Evolutionary conservation across 2,329 filamentous ascomycete genomes (phyloP), one percentile per base, ranked within the genome.

Genomic region (Phyllosticta capitalensis): DNA sequence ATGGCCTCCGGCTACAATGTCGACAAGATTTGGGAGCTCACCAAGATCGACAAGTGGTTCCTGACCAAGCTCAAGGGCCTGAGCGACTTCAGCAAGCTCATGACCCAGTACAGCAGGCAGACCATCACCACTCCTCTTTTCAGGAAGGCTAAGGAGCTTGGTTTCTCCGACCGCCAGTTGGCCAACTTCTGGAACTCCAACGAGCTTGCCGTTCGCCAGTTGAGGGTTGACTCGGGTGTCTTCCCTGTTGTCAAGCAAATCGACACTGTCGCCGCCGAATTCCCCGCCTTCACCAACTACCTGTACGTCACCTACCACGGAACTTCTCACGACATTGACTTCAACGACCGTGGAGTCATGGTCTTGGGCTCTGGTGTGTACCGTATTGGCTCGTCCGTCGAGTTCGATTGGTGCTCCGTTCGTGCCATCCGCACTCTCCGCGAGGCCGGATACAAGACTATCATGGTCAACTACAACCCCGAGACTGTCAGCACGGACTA

Each of bases 1-100:
- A 97, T 99, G 92, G 85, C 92, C 71, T 80, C 87, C 60, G 94
- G 92, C 30, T 99, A 97, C 77, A 87, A 85, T 3, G 92, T 97
- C 38, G 89, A 97, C 70, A 94, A 95, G 77, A 96, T 99, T 71
- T 96, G 92, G 91, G 89, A 96, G 73, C 82, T 97, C 79, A 99
- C 94, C 69, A 91, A 92, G 78, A 99, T 99, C 67, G 94, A 97
- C 78, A 96, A 95, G 75, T 99, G 94, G 94, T 99, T 97, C 80
- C 78, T 99, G 65, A 86, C 84, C 75, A 92, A 90, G 74, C 85
- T 99, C 61, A 95, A 95, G 83, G 87, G 88, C 26, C 79, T 99
- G 9, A 95, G 86, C 74, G 84, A 96, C 76, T 96, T 97, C 67
- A 86, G 86, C 70, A 92, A 91, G 76, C 74, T 81, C 22, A 89